Base-by-base conservation (phyloP, 495 filamentous ascomycete species). In the Trichoderma asperelloides region DNA sequence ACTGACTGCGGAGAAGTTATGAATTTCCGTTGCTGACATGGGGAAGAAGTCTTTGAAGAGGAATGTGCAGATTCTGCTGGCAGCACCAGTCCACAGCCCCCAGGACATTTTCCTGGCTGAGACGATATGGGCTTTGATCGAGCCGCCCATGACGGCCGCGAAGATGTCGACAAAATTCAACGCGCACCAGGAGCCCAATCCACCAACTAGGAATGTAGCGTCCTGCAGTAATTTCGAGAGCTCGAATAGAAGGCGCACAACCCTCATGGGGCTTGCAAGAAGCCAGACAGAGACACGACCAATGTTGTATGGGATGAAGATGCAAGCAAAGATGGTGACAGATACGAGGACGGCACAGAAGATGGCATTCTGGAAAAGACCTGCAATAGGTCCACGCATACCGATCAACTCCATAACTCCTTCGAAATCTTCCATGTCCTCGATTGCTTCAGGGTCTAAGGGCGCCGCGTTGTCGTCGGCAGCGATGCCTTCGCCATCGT, bases 341-440 rank as follows among this genome's bases (percentile, higher is more conserved):
- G 91, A 90, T 16, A 99, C 90, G 25, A 99, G 83, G 66, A 97
- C 87, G 33, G 91, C 90, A 71, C 93, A 93, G 75, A 99, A 98
- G 47, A 96, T 89, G 43, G 88, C 93, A 69, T 98, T 98, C 73
- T 98, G 95, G 69, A 97, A 85, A 9, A 99, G 82, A 25, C 91
- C 92, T 43, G 89, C 88, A 3, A 98, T 79, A 1, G 96, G 96
- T 0, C 95, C 95, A 71, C 96, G 91, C 90, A 99, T 95, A 63
- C 95, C 95, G 41, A 99, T 88, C 13, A 99, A 84, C 73, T 99
- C 95, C 81, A 98, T 84, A 63, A 99, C 91, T 7, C 95, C 95
- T 74, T 99, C 95, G n/a, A 99, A 86, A 71, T 99, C 95, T 76
- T 99, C 95, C 12, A 89, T 91, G 70, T 96, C 93, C 65, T 98